phyloP scores from a whole-genome alignment of 164 flowering plant species.

The Umbellularia californica region DNA sequence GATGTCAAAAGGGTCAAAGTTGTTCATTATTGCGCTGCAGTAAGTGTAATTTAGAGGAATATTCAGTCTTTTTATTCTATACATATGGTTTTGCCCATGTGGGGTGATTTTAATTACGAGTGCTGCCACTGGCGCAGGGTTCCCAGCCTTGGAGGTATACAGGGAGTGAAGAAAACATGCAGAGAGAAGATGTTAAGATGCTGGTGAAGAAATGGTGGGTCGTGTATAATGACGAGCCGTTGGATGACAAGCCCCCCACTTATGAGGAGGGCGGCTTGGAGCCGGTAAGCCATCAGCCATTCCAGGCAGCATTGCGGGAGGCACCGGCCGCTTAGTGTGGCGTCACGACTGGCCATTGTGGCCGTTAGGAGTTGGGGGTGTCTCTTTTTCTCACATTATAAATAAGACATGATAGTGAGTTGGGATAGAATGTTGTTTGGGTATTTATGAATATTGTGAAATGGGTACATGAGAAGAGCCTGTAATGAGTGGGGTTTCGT shows the following conservation, averaged over 20 bases:
- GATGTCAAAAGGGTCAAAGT: conserved; percentile 42
- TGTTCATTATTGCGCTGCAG: conserved; percentile 63
- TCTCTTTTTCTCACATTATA: no score
- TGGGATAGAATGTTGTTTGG: no score
- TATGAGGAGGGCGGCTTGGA: neutral
- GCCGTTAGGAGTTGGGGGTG: neutral
- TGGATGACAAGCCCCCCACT: conserved; percentile 33
- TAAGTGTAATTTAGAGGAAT: conserved; percentile 14
- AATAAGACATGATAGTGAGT: no score
- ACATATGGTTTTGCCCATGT: neutral
- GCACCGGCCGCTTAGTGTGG: conserved; percentile 42
- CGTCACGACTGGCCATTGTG: neutral
- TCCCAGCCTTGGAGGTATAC: conserved; percentile 89
- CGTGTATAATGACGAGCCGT: conserved; percentile 50
- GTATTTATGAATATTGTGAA: no score
- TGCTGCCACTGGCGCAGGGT: conserved; percentile 28
- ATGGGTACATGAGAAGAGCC: no score
- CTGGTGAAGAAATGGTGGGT: conserved; percentile 75
- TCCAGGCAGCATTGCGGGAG: conserved; percentile 34
- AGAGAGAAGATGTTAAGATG: conserved; percentile 66
- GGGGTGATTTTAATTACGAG: neutral
- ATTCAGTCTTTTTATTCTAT: neutral
- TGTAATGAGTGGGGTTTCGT: no score
- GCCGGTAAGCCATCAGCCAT: conserved; percentile 9
- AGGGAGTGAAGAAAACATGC: conserved; percentile 76